Evolutionary conservation across 768 basidiomycete genomes (phyloP).

Genomic region (Naganishia friedmannii): DNA sequence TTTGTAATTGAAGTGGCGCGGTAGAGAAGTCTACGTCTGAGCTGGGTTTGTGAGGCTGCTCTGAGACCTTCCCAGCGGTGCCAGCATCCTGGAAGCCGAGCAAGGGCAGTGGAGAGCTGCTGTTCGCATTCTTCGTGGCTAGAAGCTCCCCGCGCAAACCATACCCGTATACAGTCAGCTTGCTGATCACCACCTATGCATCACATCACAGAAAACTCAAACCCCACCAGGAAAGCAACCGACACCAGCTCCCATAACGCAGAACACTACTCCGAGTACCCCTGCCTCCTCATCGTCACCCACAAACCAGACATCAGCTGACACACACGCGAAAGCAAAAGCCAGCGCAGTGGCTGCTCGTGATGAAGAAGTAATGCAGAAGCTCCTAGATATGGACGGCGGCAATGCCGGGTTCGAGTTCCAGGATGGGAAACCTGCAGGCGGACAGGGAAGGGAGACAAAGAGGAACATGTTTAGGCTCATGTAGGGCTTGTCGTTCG

Average conservation of each 20-base stretch:
- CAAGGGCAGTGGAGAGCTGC: too few relatives aligned
- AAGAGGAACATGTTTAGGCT: slow-evolving; percentile 33
- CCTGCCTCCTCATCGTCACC: neutral
- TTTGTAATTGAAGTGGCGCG: neutral
- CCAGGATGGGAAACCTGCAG: slow-evolving; percentile 31
- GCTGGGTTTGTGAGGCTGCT: too few relatives aligned
- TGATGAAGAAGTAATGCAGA: slow-evolving; percentile 24
- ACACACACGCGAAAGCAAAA: slow-evolving; percentile 3
- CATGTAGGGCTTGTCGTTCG: slow-evolving; percentile 13
- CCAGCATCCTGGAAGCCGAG: too few relatives aligned
- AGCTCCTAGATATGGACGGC: slow-evolving; percentile 31
- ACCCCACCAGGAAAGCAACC: neutral
- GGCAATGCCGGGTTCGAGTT: slow-evolving; percentile 32
- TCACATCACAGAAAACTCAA: neutral
- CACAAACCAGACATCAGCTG: neutral
- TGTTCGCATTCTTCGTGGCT: too few relatives aligned
- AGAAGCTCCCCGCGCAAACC: too few relatives aligned
- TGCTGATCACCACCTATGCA: neutral
- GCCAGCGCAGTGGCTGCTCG: neutral
- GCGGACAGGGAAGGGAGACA: slow-evolving; percentile 25
- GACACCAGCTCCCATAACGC: neutral
- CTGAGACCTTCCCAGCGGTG: too few relatives aligned
- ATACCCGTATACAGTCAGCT: neutral
- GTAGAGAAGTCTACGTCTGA: neutral
- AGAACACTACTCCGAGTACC: neutral